A percentile compares a stretch with the other conserved stretches of the same genome.
phyloP scores from a whole-genome alignment of 768 basidiomycete genomes.

The Suillus subluteus region DNA sequence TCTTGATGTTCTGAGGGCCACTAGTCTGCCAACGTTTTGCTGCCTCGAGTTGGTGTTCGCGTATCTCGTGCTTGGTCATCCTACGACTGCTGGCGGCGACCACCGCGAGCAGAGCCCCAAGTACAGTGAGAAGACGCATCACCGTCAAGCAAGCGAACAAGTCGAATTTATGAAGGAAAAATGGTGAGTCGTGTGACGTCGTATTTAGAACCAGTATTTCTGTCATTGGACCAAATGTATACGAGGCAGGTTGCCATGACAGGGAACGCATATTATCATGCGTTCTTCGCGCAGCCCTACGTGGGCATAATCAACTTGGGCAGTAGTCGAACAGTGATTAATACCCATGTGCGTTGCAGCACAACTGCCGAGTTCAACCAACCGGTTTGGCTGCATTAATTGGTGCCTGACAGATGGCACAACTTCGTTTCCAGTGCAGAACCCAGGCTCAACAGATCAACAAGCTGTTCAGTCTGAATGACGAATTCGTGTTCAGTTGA shows the following conservation, averaged over 20 bases:
- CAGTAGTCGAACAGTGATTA: not conserved
- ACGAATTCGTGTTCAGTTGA: not conserved
- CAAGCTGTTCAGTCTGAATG: not conserved
- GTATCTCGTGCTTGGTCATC: constrained; percentile 45
- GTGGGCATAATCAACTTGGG: not conserved
- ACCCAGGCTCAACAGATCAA: too few relatives aligned
- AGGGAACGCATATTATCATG: not conserved
- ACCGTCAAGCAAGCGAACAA: not conserved
- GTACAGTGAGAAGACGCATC: not conserved
- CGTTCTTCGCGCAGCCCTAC: not conserved
- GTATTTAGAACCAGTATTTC: not conserved
- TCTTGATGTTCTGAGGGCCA: constrained; percentile 14
- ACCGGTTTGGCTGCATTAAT: too few relatives aligned
- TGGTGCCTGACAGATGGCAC: too few relatives aligned
- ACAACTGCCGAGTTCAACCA: not conserved
- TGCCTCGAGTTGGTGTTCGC: constrained; percentile 39
- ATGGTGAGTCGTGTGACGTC: not conserved
- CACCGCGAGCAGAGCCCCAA: not conserved
- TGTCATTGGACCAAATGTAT: not conserved
- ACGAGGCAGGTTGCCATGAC: not conserved
- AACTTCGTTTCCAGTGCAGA: too few relatives aligned
- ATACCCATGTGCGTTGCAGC: not conserved
- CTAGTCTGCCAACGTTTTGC: constrained; percentile 34
- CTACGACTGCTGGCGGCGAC: not conserved
- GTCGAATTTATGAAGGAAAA: not conserved